Conservation (phyloP, 495 filamentous ascomycete genomes). For the Hypoxylon fragiforme region DNA sequence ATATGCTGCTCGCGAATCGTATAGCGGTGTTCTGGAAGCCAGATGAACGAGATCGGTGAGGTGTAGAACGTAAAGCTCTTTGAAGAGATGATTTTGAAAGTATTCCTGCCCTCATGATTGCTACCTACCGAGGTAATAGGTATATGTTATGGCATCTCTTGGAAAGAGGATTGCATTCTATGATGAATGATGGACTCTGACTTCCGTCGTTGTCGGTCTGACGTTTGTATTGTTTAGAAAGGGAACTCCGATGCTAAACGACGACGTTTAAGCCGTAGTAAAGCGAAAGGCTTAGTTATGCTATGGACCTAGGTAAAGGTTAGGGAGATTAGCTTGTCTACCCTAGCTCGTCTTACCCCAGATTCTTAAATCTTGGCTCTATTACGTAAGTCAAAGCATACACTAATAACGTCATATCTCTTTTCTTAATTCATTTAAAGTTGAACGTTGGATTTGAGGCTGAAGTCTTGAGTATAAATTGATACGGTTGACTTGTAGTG, state of each 20-base stretch:
- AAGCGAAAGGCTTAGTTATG: constrained; percentile 34
- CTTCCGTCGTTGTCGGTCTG: neutral
- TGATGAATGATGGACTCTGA: neutral
- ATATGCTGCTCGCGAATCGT: constrained; percentile 45
- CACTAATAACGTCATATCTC: neutral
- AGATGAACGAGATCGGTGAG: constrained; percentile 18
- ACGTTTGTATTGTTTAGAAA: constrained; percentile 18
- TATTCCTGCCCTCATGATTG: constrained; percentile 31
- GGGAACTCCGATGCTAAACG: constrained; percentile 33
- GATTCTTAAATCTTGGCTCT: neutral
- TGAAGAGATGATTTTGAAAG: constrained; percentile 24
- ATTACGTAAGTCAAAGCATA: constrained; percentile 9
- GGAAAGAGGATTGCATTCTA: neutral
- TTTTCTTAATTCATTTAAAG: too few species aligned
- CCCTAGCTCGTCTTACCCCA: too few species aligned
- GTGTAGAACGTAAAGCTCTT: constrained; percentile 20
- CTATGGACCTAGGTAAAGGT: too few species aligned
- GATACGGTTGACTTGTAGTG: too few species aligned
- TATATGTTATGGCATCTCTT: too few species aligned
- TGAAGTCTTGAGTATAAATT: too few species aligned
- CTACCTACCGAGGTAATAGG: constrained; percentile 14
- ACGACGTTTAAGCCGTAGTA: constrained; percentile 40
- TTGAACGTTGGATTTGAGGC: too few species aligned
- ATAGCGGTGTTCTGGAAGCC: constrained; percentile 7
- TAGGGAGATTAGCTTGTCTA: too few species aligned